Percentiles rank a stretch among this genome's conserved stretches.
Evolutionary conservation across 306 rosid genomes (phyloP).

Genomic region (Malus asiatica): DNA sequence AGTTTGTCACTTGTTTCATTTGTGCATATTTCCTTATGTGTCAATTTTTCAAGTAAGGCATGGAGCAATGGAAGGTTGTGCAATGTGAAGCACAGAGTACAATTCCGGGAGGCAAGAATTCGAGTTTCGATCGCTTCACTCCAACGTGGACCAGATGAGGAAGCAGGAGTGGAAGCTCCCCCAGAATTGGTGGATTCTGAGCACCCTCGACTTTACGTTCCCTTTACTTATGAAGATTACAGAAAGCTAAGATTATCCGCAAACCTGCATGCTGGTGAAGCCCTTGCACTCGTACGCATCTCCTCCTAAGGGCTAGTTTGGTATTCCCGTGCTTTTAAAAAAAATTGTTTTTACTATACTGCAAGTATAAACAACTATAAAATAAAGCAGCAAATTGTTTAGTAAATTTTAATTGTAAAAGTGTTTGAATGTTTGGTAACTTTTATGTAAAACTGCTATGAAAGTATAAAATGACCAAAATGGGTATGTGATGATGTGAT

Average conservation of each 20-base stretch:
- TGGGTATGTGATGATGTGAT: too few relatives aligned
- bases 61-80: constrained; percentile 68
- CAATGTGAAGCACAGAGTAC: constrained; percentile 48
- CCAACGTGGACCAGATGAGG: constrained; percentile 36
- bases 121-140: constrained; percentile 43
- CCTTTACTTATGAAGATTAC: constrained; percentile 33
- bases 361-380: too few relatives aligned
- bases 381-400: too few relatives aligned
- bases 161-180: constrained; percentile 36
- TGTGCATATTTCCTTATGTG: not conserved
- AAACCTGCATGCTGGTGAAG: constrained; percentile 33
- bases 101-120: constrained; percentile 37
- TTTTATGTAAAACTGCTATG: too few relatives aligned
- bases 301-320: not conserved
- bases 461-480: too few relatives aligned
- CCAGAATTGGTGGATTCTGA: constrained; percentile 33
- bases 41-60: not conserved
- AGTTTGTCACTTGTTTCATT: too few relatives aligned
- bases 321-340: too few relatives aligned
- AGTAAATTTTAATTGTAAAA: too few relatives aligned
- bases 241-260: constrained; percentile 29
- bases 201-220: constrained; percentile 31
- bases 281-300: constrained; percentile 27
- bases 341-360: too few relatives aligned
- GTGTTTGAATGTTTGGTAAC: too few relatives aligned